Conservation (phyloP, 2,329 filamentous ascomycete species). For the Alternaria metachromatica region DNA sequence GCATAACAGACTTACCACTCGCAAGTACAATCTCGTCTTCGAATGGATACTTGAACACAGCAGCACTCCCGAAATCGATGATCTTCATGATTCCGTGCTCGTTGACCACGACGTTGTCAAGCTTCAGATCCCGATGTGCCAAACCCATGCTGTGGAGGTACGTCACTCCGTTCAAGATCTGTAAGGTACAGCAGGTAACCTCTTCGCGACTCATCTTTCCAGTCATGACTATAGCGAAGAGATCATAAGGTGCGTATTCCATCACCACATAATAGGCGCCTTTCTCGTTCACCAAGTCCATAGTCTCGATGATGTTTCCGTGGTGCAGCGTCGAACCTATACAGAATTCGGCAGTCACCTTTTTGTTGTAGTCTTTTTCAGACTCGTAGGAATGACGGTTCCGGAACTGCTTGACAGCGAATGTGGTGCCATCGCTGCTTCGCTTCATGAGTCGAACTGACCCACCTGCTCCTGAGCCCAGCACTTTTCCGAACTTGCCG, state of each 20-base stretch:
- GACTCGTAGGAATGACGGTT: constrained; percentile 91
- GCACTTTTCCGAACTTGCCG: constrained; percentile 91
- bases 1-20: constrained; percentile 66
- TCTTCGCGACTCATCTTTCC: constrained; percentile 95
- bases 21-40: constrained; percentile 85
- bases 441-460: constrained; percentile 95
- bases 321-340: constrained; percentile 96
- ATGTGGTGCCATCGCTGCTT: constrained; percentile 88
- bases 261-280: constrained; percentile 97
- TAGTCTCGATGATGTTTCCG: constrained; percentile 96
- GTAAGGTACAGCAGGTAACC: constrained; percentile 87
- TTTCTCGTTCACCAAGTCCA: constrained; percentile 95
- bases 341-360: constrained; percentile 97
- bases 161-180: constrained; percentile 92
- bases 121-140: constrained; percentile 91
- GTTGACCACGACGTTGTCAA: constrained; percentile 98
- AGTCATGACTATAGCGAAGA: constrained; percentile 99
- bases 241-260: constrained; percentile 95
- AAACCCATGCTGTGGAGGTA: constrained; percentile 95
- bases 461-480: constrained; percentile 92
- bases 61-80: constrained; percentile 97
- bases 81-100: constrained; percentile 98
- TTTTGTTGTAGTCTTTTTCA: constrained; percentile 96
- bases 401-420: constrained; percentile 97
- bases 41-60: constrained; percentile 96